A percentile compares a stretch with the other conserved stretches of the same genome.
Conservation (phyloP, 2,329 filamentous ascomycete genomes). For the Cercospora beticola region DNA sequence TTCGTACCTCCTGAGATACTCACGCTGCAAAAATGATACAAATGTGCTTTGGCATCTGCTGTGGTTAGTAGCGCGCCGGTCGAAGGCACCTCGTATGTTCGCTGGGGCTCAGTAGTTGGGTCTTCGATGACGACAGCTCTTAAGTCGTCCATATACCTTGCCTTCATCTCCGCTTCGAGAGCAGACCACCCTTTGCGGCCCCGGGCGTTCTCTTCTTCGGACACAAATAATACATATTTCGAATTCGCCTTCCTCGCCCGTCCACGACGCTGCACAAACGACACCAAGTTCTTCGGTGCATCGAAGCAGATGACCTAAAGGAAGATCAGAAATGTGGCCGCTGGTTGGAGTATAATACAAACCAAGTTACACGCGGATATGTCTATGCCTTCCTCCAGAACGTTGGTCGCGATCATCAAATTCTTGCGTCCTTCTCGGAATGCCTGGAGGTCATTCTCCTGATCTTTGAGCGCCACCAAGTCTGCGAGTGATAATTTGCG, state of each 20-base stretch:
- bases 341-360: neutral
- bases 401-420: constrained; percentile 58
- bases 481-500: constrained; percentile 52
- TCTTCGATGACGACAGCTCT: constrained; percentile 45
- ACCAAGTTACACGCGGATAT: constrained; percentile 62
- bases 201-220: constrained; percentile 39
- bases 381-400: constrained; percentile 63
- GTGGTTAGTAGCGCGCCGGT: constrained; percentile 67
- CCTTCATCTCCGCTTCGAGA: constrained; percentile 72
- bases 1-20: constrained; percentile 55
- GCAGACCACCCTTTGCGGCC: constrained; percentile 57
- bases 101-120: constrained; percentile 43
- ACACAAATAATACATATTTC: constrained; percentile 52
- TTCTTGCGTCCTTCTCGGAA: constrained; percentile 56
- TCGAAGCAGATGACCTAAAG: constrained; percentile 59
- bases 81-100: constrained; percentile 44
- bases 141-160: constrained; percentile 64
- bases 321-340: neutral
- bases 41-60: constrained; percentile 70
- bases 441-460: constrained; percentile 54
- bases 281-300: constrained; percentile 60
- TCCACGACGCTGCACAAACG: constrained; percentile 65
- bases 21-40: constrained; percentile 74
- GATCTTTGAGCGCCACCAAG: constrained; percentile 49
- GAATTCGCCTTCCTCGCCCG: constrained; percentile 60